These are phyloP conservation scores for Hansfordia pulvinata DNA, from an alignment of 2,329 filamentous ascomycete species.

Conservation along the genomic window DNA sequence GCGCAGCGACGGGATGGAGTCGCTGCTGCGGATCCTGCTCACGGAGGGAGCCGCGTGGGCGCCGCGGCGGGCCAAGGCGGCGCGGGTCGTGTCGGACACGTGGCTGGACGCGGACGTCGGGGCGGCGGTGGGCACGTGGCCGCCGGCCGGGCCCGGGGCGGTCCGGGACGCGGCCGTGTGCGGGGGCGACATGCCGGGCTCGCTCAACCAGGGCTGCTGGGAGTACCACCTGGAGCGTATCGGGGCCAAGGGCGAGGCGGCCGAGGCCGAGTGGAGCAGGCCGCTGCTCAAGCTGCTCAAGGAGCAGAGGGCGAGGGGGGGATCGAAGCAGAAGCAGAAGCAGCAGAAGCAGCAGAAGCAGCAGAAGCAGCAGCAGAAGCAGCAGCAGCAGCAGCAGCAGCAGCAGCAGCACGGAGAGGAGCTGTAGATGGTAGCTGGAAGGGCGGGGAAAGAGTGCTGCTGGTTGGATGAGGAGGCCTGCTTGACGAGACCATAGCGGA, in stretches of 20 bases:
- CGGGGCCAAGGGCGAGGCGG: constrained; percentile 20
- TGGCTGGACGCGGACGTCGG: constrained; percentile 56
- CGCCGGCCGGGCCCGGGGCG: constrained; percentile 12
- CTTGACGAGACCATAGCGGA: too few species aligned
- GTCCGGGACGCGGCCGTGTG: constrained; percentile 23
- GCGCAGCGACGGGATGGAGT: constrained; percentile 34
- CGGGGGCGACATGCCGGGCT: constrained; percentile 12
- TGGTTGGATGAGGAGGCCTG: too few species aligned
- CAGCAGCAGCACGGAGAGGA: too few species aligned
- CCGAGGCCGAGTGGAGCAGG: constrained; percentile 29
- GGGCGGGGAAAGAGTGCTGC: too few species aligned
- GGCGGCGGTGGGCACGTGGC: constrained; percentile 43
- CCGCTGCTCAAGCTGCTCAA: constrained; percentile 11
- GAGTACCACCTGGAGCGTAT: constrained; percentile 35
- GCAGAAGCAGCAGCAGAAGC: too few species aligned
- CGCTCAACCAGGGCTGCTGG: constrained; percentile 40
- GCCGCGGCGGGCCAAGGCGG: constrained; percentile 36
- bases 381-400: too few species aligned
- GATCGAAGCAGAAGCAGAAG: too few species aligned
- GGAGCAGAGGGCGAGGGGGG: constrained; percentile 4
- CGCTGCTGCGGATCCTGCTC: constrained; percentile 37
- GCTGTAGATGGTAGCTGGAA: too few species aligned
- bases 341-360: too few species aligned
- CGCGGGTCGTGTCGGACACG: constrained; percentile 46
- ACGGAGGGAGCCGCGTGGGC: constrained; percentile 33